These are phyloP conservation scores for Phylloporus arenicola DNA, from an alignment of 768 basidiomycete genomes.

Conservation along the genomic window DNA sequence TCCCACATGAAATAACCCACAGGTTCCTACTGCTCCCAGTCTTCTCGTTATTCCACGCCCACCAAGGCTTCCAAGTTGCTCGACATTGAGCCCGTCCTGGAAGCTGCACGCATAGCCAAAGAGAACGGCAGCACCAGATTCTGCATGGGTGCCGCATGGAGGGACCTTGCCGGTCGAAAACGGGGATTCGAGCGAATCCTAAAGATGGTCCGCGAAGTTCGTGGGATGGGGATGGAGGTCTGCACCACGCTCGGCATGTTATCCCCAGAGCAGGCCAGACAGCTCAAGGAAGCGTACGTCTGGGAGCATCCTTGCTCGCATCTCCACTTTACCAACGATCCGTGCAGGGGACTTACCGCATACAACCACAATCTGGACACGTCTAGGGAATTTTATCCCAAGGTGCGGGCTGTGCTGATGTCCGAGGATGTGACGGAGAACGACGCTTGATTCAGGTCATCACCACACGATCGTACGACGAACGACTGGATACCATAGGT, in stretches of 20 bases:
- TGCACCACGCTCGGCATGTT: conserved; percentile 99
- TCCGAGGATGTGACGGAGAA: neutral
- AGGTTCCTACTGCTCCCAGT: conserved; percentile 98
- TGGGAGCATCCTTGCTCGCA: neutral
- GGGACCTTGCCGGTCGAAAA: conserved; percentile 89
- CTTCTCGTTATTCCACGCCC: conserved; percentile 83
- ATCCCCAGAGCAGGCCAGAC: conserved; percentile 83
- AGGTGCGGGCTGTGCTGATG: conserved; percentile 41
- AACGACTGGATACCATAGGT: conserved; percentile 81
- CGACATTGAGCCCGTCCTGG: conserved; percentile 86
- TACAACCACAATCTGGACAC: conserved; percentile 99
- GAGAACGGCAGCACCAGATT: conserved; percentile 96
- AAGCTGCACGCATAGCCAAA: conserved; percentile 90
- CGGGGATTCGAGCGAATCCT: conserved; percentile 91
- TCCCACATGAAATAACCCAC: conserved; percentile 3
- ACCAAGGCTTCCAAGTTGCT: conserved; percentile 86
- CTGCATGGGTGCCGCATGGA: conserved; percentile 99
- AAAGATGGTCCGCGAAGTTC: conserved; percentile 84
- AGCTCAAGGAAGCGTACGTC: conserved; percentile 87
- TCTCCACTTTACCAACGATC: neutral
- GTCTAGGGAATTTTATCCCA: conserved; percentile 92
- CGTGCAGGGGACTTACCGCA: conserved; percentile 77
- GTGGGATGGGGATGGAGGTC: conserved; percentile 98
- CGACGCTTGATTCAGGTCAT: conserved; percentile 61
- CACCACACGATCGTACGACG: conserved; percentile 91